Evolutionary conservation across 2,329 filamentous ascomycete species (phyloP), one percentile per base, ranked within the genome.

Genomic region (Fusarium nanum): DNA sequence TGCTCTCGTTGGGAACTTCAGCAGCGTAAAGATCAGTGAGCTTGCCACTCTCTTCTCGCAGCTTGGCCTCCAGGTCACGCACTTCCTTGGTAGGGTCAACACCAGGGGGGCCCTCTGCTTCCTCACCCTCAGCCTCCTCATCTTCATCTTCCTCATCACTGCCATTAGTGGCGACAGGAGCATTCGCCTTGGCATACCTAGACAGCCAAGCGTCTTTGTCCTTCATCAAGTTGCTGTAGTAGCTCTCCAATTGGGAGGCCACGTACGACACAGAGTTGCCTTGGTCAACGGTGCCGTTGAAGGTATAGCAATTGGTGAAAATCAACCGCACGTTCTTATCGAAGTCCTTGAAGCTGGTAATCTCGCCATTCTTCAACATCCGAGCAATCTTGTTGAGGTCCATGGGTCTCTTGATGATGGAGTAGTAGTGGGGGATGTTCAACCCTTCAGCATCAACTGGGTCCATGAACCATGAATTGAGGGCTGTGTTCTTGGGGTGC

Each of bases 371-470:
- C 72, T 91, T 89, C 42, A 98, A 85, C 80, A 97, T 97, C 44
- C 86, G 85, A 37, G 88, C 85, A 76, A 97, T 92, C n/a, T 93
- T 97, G 18, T 87, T 85, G 52, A 98, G 85, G 78, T 99, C 95
- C 95, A 98, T 99, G 1, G 96, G 96, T 78, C 94, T 93, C 84
- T 97, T 98, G 82, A 99, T 94, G 67, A 98, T 85, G 75, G 92
- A 93, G 78, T 96, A 93, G 78, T 99, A 99, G 25, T 92, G 91
- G 1, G 96, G 96, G 64, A 98, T 98, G 78, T 95, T 94, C 56
- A 98, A 84, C 1, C 94, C 95, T 37, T 98, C 94, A 1, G 96
- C 94, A 77, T 99, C 96, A 22, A 99, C 96, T 0, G 96, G 92
- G 10, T 87, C 83, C 74, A 93, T 83, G 82, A 99, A 99, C 63